Conservation (phyloP, 495 filamentous ascomycete species). For the Xylaria longipes region DNA sequence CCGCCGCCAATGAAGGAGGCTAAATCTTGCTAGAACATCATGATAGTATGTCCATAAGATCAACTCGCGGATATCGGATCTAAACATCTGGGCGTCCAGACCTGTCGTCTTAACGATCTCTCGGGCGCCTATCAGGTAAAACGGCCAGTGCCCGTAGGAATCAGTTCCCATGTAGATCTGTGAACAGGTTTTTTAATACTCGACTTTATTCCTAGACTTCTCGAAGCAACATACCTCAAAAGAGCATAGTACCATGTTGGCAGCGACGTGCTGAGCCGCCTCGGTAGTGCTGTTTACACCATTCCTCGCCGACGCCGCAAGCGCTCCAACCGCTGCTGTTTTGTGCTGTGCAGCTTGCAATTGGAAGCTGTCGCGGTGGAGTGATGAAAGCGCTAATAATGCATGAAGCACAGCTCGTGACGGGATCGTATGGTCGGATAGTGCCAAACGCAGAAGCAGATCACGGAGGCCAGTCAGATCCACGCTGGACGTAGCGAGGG, state of each 20-base stretch:
- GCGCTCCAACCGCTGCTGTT: slow-evolving; percentile 36
- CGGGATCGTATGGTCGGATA: slow-evolving; percentile 31
- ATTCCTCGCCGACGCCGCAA: slow-evolving; percentile 31
- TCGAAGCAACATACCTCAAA: slow-evolving; percentile 38
- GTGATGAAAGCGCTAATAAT: slow-evolving; percentile 42
- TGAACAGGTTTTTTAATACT: background rate
- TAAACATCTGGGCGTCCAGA: slow-evolving; percentile 24
- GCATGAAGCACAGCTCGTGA: slow-evolving; percentile 36
- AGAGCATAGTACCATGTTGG: slow-evolving; percentile 46
- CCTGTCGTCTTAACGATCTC: slow-evolving; percentile 35
- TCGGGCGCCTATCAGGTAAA: slow-evolving; percentile 33
- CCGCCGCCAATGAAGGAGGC: slow-evolving; percentile 40
- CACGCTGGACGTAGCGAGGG: slow-evolving; percentile 35
- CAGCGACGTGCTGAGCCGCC: slow-evolving; percentile 45
- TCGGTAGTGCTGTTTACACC: slow-evolving; percentile 29
- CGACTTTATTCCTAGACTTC: background rate
- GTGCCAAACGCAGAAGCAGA: slow-evolving; percentile 34
- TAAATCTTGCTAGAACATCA: slow-evolving; percentile 44
- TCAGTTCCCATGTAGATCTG: slow-evolving; percentile 23
- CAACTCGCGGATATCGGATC: slow-evolving; percentile 33
- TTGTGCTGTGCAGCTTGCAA: slow-evolving; percentile 43
- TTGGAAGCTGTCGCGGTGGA: slow-evolving; percentile 38
- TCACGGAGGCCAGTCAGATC: slow-evolving; percentile 35
- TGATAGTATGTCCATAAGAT: slow-evolving; percentile 49
- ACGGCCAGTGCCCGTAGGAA: slow-evolving; percentile 30